Evolutionary conservation across 192 early-diverging fungal species (phyloP).

Genomic region (Coemansia sp.): DNA sequence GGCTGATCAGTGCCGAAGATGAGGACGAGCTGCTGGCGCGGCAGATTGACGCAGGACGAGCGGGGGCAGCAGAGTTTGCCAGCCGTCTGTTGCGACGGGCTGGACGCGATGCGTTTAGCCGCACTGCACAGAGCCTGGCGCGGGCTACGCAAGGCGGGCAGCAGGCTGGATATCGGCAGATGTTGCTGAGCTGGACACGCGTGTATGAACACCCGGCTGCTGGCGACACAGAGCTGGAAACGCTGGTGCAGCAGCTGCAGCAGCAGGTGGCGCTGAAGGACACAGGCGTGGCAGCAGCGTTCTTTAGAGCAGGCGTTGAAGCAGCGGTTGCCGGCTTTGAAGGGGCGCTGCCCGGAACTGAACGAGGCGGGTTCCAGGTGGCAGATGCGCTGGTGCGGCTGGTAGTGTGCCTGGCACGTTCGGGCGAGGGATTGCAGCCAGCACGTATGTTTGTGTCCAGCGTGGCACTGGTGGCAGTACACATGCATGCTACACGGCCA

Average conservation of each 20-base stretch:
- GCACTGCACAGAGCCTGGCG: constrained; percentile 74
- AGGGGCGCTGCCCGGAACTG: constrained; percentile 49
- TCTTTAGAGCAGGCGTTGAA: constrained; percentile 89
- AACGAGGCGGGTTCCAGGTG: constrained; percentile 62
- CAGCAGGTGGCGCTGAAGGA: constrained; percentile 73
- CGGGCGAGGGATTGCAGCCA: constrained; percentile 64
- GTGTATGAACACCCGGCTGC: constrained; percentile 49
- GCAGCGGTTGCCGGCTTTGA: constrained; percentile 74
- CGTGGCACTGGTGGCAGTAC: constrained; percentile 78
- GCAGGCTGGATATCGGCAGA: constrained; percentile 51
- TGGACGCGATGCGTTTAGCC: constrained; percentile 59
- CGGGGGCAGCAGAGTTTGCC: constrained; percentile 73
- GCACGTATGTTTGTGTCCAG: constrained; percentile 82
- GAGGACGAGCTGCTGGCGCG: constrained; percentile 88
- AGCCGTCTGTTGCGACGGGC: constrained; percentile 70
- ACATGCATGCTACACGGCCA: constrained; percentile 76
- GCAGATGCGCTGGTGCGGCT: constrained; percentile 92
- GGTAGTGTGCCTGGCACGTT: constrained; percentile 76
- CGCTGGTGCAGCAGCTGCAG: constrained; percentile 63
- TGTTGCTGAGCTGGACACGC: constrained; percentile 52
- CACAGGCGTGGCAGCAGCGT: constrained; percentile 76
- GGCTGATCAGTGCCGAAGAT: constrained; percentile 72
- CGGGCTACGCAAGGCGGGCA: constrained; percentile 64
- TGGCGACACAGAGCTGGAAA: constrained; percentile 43
- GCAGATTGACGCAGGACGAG: constrained; percentile 74